Evolutionary conservation across 1,284 basidiomycete genomes (phyloP).

Genomic region (Rhodotorula sp.): DNA sequence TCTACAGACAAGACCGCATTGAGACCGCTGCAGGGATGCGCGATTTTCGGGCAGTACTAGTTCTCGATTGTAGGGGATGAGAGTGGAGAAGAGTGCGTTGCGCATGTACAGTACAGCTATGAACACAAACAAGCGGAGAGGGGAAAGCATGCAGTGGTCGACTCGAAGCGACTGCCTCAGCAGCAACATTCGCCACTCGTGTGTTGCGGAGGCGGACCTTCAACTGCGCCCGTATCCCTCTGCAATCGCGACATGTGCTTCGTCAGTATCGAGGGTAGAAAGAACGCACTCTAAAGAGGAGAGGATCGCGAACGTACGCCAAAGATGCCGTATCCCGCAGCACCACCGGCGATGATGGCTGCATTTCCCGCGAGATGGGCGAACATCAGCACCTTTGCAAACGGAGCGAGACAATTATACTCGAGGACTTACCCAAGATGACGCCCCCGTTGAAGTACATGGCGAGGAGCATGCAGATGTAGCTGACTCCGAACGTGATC

Average conservation of each 20-base stretch:
- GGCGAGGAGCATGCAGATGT: constrained; percentile 45
- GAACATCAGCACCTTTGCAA: background rate
- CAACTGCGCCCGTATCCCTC: constrained; percentile 24
- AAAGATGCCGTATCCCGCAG: constrained; percentile 25
- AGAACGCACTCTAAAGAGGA: too few relatives aligned
- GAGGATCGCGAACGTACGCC: constrained; percentile 18
- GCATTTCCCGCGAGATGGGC: background rate
- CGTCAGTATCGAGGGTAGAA: background rate
- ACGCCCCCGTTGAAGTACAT: constrained; percentile 52
- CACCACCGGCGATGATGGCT: constrained; percentile 12
- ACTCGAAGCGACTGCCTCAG: background rate
- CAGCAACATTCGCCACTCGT: constrained; percentile 29
- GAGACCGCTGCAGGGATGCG: too few relatives aligned
- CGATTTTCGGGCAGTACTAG: too few relatives aligned
- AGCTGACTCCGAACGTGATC: constrained; percentile 51
- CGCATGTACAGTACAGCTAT: background rate
- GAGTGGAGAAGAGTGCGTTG: too few relatives aligned
- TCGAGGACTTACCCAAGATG: constrained; percentile 14
- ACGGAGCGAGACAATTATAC: background rate
- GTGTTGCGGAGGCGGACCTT: background rate
- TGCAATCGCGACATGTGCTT: background rate
- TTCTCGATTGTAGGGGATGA: too few relatives aligned
- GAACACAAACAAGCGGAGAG: background rate
- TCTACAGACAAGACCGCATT: too few relatives aligned
- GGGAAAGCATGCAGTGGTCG: background rate